phyloP scores from a whole-genome alignment of 768 basidiomycete species.

The Trametes sanguinea region DNA sequence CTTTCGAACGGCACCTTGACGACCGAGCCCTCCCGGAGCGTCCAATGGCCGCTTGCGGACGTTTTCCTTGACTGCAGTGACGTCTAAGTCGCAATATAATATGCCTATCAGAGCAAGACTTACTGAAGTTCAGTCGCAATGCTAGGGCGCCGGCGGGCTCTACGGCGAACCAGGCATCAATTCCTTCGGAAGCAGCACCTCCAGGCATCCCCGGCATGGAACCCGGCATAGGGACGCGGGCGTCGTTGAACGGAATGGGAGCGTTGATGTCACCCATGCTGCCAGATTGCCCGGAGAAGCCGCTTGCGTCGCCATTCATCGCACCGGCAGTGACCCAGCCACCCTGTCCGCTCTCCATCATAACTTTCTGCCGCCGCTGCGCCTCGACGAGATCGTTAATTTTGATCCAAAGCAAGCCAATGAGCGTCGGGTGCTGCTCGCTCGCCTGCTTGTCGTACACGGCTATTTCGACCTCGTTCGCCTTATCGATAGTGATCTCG shows the following conservation, averaged over 20 bases:
- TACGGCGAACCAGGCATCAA: constrained; percentile 96
- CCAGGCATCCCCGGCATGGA: constrained; percentile 18
- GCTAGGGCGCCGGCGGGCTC: constrained; percentile 95
- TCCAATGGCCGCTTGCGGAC: constrained; percentile 95
- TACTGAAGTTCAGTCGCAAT: constrained; percentile 89
- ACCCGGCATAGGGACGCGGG: constrained; percentile 18
- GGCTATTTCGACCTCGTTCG: constrained; percentile 96
- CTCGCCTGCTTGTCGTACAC: constrained; percentile 90
- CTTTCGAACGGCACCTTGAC: constrained; percentile 97
- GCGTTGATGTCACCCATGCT: constrained; percentile 48
- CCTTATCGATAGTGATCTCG: constrained; percentile 95
- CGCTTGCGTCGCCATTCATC: constrained; percentile 64
- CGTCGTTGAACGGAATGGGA: constrained; percentile 39
- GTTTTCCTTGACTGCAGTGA: constrained; percentile 87
- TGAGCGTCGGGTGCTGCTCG: constrained; percentile 80
- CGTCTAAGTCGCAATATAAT: constrained; percentile 14
- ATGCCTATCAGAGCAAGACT: constrained; percentile 35
- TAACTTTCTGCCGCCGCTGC: constrained; percentile 87
- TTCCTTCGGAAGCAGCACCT: constrained; percentile 58
- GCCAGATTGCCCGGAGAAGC: constrained; percentile 51
- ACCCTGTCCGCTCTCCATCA: constrained; percentile 80
- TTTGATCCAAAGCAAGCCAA: constrained; percentile 93
- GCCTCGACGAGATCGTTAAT: constrained; percentile 95
- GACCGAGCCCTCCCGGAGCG: constrained; percentile 86
- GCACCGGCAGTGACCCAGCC: constrained; percentile 96